These are phyloP conservation scores for Brassica rapa DNA, from an alignment of 345 rosid species.

Conservation along the genomic window DNA sequence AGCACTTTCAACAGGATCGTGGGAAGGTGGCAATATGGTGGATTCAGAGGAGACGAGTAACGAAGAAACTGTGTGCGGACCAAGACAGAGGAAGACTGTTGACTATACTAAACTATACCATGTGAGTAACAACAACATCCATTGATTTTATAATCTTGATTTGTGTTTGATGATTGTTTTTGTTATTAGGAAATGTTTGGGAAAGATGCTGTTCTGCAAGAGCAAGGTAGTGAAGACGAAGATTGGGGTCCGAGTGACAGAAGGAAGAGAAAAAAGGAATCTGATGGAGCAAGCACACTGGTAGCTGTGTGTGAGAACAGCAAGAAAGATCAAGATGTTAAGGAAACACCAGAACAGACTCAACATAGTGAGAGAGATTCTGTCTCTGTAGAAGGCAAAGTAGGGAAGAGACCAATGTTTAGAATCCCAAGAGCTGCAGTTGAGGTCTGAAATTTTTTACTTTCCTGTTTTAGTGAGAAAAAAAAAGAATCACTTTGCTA, in stretches of 20 bases:
- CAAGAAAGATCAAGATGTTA: conserved; percentile 42
- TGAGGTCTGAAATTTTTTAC: conserved; percentile 60
- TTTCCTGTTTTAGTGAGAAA: too few relatives aligned
- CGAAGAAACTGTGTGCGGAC: conserved; percentile 65
- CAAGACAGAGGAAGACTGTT: conserved; percentile 75
- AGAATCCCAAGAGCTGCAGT: conserved; percentile 76
- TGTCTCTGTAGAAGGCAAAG: conserved; percentile 47
- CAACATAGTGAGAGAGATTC: conserved; percentile 33
- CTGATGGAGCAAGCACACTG: conserved; percentile 73
- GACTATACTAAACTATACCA: conserved; percentile 83
- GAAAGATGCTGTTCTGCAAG: conserved; percentile 70
- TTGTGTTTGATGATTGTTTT: conserved; percentile 14
- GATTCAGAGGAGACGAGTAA: conserved; percentile 63
- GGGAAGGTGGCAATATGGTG: conserved; percentile 47
- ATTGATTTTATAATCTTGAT: background rate
- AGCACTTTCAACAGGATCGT: conserved; percentile 53
- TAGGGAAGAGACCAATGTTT: conserved; percentile 55
- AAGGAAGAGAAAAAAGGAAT: conserved; percentile 73
- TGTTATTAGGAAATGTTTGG: conserved; percentile 94
- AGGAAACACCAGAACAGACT: conserved; percentile 41
- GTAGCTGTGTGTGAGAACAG: conserved; percentile 66
- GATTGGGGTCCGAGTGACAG: conserved; percentile 95
- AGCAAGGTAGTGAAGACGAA: conserved; percentile 92
- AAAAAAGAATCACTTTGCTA: too few relatives aligned
- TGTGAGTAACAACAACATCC: conserved; percentile 52